Evolutionary conservation across 2,329 filamentous ascomycete species (phyloP), one percentile per base, ranked within the genome.

Genomic region (Aspergillus calidoustus): DNA sequence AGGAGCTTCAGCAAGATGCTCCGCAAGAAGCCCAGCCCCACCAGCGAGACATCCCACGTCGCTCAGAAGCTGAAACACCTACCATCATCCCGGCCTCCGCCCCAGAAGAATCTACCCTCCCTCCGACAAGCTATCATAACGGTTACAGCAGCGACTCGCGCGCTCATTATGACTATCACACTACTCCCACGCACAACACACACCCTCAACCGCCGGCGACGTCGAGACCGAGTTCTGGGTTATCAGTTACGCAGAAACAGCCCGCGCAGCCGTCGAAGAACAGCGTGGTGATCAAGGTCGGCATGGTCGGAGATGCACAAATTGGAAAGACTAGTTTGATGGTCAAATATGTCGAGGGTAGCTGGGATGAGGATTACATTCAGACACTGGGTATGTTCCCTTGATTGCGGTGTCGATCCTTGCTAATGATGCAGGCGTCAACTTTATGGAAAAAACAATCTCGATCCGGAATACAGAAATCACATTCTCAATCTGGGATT

Each of bases 371-470:
- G 81, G 95, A 99, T 77, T 99, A 99, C 79, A 99, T 99, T 73
- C 95, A 99, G 81, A 99, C 95, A 23, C 82, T 99, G 49, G 95
- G 87, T 90, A 65, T 48, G 64, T 58, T 52, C 22, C 22, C 13
- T 9, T 22, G 17, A 11, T 28, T 30, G 9, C 19, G 25, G 34
- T 67, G 25, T 54, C 31, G 57, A 57, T 44, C 60, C 25, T 28
- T 41, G 6, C 69, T 73, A 30, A 55, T 56, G 23, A 15, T 31
- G 34, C 23, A 90, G 87, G 95, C 69, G 95, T 99, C 79, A 99
- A 99, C 79, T 99, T 99, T 80, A 99, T 99, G 95, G 95, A 99
- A 79, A 99, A 99, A 85, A 99, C 95, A 41, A 99, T 99, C 75
- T 96, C 92, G 65, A 99, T 99, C 79, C 91, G 95, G 65, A 99